Percentiles rank a stretch among this genome's conserved stretches.
Evolutionary conservation across 2,329 filamentous ascomycete species (phyloP).

Genomic region (Ascochyta lentis): DNA sequence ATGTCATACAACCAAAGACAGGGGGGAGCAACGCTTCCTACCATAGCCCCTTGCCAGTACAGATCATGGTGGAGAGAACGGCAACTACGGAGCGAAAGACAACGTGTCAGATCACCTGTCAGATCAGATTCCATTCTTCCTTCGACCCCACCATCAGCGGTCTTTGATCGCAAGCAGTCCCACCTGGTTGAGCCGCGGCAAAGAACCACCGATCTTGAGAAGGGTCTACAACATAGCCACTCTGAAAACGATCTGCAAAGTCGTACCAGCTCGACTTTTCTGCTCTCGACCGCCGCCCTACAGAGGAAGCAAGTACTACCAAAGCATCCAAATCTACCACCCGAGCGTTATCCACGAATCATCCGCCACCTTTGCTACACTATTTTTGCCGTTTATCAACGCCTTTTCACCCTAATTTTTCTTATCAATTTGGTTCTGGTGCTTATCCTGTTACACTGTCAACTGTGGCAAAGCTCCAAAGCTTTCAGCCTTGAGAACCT

Average conservation of each 20-base stretch:
- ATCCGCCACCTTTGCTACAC: constrained; percentile 27
- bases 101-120: constrained; percentile 3
- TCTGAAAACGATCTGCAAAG: neutral
- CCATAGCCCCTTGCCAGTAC: constrained; percentile 13
- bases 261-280: neutral
- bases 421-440: constrained; percentile 45
- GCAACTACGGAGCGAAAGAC: neutral
- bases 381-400: constrained; percentile 45
- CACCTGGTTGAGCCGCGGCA: constrained; percentile 8
- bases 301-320: neutral
- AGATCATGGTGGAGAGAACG: constrained; percentile 21
- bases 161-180: constrained; percentile 18
- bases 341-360: neutral
- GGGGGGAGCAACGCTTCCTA: constrained; percentile 8
- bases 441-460: constrained; percentile 22
- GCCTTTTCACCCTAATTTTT: constrained; percentile 53
- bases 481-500: constrained; percentile 20
- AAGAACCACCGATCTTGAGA: constrained; percentile 23
- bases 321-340: neutral
- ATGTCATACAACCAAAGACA: constrained; percentile 23
- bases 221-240: constrained; percentile 14
- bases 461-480: neutral
- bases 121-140: constrained; percentile 5
- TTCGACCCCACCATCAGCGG: constrained; percentile 12
- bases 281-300: neutral